A percentile compares a stretch with the other conserved stretches of the same genome.
Evolutionary conservation across 129 eudicot species (phyloP).

Genomic region (Flaveria linearis): DNA sequence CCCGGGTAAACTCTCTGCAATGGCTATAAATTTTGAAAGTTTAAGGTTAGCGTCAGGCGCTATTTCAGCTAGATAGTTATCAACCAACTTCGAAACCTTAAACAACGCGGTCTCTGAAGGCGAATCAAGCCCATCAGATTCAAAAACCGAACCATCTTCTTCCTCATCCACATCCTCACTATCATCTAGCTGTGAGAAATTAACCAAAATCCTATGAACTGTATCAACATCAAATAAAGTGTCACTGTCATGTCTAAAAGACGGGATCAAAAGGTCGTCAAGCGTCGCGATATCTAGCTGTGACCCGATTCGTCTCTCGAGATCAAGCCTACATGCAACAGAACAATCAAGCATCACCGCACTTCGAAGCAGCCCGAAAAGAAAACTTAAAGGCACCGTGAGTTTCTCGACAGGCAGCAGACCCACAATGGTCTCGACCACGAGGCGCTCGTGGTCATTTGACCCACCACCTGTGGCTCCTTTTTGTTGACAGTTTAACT

Average conservation of each 20-base stretch:
- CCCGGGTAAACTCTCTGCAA: constrained; percentile 79
- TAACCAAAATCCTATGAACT: constrained; percentile 84
- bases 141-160: constrained; percentile 78
- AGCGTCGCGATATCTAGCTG: constrained; percentile 87
- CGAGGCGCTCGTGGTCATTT: constrained; percentile 53
- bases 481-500: constrained; percentile 44
- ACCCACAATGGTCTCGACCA: constrained; percentile 82
- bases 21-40: constrained; percentile 66
- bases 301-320: constrained; percentile 90
- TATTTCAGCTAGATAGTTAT: constrained; percentile 81
- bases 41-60: constrained; percentile 95
- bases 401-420: constrained; percentile 82
- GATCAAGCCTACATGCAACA: constrained; percentile 71
- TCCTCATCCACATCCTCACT: constrained; percentile 59
- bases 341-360: constrained; percentile 78
- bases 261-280: constrained; percentile 91
- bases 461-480: constrained; percentile 36
- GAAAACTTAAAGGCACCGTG: constrained; percentile 67
- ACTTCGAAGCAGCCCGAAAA: constrained; percentile 85
- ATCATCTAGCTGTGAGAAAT: constrained; percentile 80
- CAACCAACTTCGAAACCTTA: constrained; percentile 87
- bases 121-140: constrained; percentile 68
- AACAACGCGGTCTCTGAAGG: constrained; percentile 75
- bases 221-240: constrained; percentile 91
- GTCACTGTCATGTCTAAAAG: constrained; percentile 74